A percentile compares a stretch with the other conserved stretches of the same genome.
These are phyloP conservation scores for Rosa multiflora DNA, from an alignment of 306 rosid genomes.

Conservation along the genomic window DNA sequence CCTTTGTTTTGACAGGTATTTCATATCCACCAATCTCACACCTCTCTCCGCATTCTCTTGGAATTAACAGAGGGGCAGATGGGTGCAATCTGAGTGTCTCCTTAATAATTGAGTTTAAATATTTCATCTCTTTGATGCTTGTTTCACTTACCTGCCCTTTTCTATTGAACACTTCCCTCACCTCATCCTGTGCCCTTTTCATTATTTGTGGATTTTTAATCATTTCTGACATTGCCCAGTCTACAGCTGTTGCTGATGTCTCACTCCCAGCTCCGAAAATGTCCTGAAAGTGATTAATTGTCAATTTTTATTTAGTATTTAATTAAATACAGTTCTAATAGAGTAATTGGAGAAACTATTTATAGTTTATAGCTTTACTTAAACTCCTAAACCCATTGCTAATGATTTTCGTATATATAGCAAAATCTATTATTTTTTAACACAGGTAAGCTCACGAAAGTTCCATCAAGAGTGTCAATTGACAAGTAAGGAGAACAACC, in stretches of 20 bases:
- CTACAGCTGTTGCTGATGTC: conserved; percentile 24
- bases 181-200: conserved; percentile 24
- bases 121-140: conserved; percentile 12
- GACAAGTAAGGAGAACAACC: not conserved
- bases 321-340: not conserved
- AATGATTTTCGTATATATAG: too few species aligned
- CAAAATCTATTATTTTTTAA: not conserved
- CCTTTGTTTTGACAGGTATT: conserved; percentile 26
- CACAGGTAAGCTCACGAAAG: not conserved
- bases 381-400: not conserved
- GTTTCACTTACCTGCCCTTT: conserved; percentile 15
- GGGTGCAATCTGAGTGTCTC: conserved; percentile 29
- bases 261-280: conserved; percentile 26
- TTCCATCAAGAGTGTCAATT: not conserved
- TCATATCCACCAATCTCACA: conserved; percentile 26
- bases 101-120: conserved; percentile 11
- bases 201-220: conserved; percentile 22
- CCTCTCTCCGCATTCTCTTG: conserved; percentile 16
- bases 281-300: conserved; percentile 14
- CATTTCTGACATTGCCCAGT: conserved; percentile 32
- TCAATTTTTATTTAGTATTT: too few species aligned
- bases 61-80: conserved; percentile 17
- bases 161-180: conserved; percentile 17
- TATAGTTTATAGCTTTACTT: not conserved
- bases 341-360: not conserved